phyloP scores from a whole-genome alignment of 1,284 basidiomycete species.

The Tilletia walkeri region DNA sequence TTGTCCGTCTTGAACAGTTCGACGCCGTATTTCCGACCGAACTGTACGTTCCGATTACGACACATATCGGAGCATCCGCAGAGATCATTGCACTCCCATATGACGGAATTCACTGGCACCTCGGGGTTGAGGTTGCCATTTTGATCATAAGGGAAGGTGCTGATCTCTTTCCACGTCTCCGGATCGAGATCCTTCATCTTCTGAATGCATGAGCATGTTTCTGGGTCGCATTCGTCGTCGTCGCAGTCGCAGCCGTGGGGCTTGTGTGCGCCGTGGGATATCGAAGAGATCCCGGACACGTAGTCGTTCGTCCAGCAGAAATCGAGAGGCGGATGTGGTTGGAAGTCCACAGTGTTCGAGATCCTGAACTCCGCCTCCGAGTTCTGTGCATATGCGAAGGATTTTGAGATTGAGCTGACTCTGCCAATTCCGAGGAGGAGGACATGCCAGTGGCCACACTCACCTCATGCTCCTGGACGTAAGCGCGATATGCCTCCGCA shows the following conservation, averaged over 20 bases:
- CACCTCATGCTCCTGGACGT: slow-evolving; percentile 28
- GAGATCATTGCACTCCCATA: slow-evolving; percentile 81
- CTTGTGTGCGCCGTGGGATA: background rate
- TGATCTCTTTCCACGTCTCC: background rate
- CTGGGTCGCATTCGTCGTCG: slow-evolving; percentile 36
- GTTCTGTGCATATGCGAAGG: slow-evolving; percentile 8
- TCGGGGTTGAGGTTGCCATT: slow-evolving; percentile 22
- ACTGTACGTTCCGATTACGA: slow-evolving; percentile 78
- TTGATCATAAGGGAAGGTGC: slow-evolving; percentile 26
- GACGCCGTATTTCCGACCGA: slow-evolving; percentile 63
- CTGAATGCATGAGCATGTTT: slow-evolving; percentile 32
- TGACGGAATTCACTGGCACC: slow-evolving; percentile 59
- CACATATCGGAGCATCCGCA: slow-evolving; percentile 79
- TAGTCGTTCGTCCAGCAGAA: slow-evolving; percentile 36
- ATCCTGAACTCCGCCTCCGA: slow-evolving; percentile 24
- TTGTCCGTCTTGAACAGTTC: slow-evolving; percentile 61
- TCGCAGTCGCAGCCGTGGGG: slow-evolving; percentile 33
- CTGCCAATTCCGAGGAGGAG: too few relatives aligned
- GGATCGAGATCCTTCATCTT: background rate
- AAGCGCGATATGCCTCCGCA: slow-evolving; percentile 15
- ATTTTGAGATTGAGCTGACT: background rate
- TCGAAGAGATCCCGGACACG: slow-evolving; percentile 16
- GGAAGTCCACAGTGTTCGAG: slow-evolving; percentile 23
- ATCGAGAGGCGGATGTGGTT: slow-evolving; percentile 38
- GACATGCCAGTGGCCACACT: background rate